A percentile compares a stretch with the other conserved stretches of the same genome.
Evolutionary conservation across 129 eudicot genomes (phyloP).

Genomic region (Centaurea solstitialis): DNA sequence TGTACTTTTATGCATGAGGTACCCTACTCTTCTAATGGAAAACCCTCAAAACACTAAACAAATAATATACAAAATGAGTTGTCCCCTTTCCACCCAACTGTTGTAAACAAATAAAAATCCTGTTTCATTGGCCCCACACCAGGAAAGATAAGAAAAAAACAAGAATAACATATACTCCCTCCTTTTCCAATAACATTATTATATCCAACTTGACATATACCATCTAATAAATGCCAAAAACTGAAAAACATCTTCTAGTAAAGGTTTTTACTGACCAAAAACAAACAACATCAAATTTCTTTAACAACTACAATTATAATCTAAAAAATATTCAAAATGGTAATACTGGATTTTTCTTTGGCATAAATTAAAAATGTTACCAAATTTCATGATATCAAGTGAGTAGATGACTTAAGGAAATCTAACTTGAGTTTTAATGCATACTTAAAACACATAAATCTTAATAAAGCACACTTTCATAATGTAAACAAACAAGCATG

Average conservation of each 20-base stretch:
- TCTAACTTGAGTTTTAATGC: background rate
- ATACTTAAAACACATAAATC: constrained; percentile 5
- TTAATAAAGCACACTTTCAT: background rate
- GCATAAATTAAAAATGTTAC: background rate
- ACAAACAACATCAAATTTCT: background rate
- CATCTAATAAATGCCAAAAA: background rate
- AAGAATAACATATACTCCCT: constrained; percentile 1
- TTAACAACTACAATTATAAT: background rate
- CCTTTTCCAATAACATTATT: background rate
- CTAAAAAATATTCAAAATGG: background rate
- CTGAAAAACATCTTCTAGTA: background rate
- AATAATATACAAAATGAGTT: background rate
- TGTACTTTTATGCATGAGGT: background rate
- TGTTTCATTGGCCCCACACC: constrained; percentile 28
- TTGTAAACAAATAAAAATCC: constrained; percentile 11
- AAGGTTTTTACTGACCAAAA: background rate
- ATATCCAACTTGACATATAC: background rate
- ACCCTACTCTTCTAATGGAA: background rate
- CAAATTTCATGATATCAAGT: background rate
- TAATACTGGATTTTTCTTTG: background rate
- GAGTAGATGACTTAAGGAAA: background rate
- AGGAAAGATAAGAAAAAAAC: background rate
- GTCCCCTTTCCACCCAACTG: constrained; percentile 23
- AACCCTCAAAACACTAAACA: no score
- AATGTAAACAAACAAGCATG: background rate